Conservation (phyloP, 805 yeast genomes). For the Candida boleticola region DNA sequence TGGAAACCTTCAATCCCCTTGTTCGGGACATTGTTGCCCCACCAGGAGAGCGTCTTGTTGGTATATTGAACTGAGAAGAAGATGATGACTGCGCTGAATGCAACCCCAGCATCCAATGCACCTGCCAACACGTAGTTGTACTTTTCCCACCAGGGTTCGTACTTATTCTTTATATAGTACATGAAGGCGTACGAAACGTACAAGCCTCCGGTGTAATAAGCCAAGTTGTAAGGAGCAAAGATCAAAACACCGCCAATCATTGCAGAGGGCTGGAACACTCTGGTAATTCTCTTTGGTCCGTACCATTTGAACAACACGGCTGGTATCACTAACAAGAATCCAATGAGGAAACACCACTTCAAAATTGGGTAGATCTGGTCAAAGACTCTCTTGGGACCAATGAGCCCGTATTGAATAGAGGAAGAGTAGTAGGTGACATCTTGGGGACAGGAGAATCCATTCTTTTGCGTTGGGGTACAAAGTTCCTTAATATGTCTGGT, state of each 20-base stretch:
- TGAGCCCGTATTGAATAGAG: constrained; percentile 48
- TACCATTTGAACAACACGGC: constrained; percentile 20
- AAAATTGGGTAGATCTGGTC: constrained; percentile 36
- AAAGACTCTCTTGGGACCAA: constrained; percentile 55
- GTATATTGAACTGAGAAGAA: constrained; percentile 52
- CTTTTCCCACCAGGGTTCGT: constrained; percentile 61
- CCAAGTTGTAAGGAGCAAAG: constrained; percentile 46
- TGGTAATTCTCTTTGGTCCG: constrained; percentile 14
- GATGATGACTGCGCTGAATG: constrained; percentile 52
- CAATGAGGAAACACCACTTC: constrained; percentile 34
- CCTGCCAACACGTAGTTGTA: constrained; percentile 58
- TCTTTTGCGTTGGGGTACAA: constrained; percentile 18
- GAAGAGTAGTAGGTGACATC: constrained; percentile 42
- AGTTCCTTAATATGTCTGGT: constrained; percentile 15
- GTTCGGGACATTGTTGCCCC: constrained; percentile 48
- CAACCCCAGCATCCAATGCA: constrained; percentile 54
- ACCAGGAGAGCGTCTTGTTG: constrained; percentile 47
- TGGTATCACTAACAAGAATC: constrained; percentile 23
- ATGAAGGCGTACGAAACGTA: constrained; percentile 50
- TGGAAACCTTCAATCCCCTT: constrained; percentile 26
- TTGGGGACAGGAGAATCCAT: constrained; percentile 24
- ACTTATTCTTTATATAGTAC: constrained; percentile 44
- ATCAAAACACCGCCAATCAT: constrained; percentile 44
- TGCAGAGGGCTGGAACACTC: constrained; percentile 49
- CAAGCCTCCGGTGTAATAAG: constrained; percentile 53